A percentile compares a stretch with the other conserved stretches of the same genome.
Evolutionary conservation across 495 filamentous ascomycete species (phyloP).

Genomic region (Chaetomium tenue): DNA sequence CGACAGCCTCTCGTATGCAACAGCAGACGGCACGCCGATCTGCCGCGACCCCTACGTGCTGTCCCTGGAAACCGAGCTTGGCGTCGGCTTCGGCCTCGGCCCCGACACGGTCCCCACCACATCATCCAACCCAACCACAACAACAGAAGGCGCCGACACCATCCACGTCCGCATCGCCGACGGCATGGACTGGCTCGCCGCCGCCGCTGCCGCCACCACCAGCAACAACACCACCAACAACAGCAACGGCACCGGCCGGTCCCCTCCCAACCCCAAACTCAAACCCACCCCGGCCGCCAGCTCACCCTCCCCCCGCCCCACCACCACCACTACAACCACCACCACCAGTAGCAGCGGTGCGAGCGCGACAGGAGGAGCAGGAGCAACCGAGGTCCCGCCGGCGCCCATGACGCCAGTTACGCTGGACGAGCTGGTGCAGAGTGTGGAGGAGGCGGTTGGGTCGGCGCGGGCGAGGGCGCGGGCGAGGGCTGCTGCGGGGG

Average conservation of each 20-base stretch:
- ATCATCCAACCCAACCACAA: neutral
- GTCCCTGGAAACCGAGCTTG: conserved; percentile 14
- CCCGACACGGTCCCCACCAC: neutral
- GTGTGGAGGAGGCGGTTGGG: conserved; percentile 27
- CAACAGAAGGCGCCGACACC: neutral
- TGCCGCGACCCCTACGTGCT: conserved; percentile 15
- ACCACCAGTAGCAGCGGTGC: no score
- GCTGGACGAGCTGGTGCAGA: conserved; percentile 26
- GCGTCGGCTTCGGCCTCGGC: neutral
- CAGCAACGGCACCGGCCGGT: no score
- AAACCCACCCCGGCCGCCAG: no score
- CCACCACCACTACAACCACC: no score
- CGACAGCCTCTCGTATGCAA: neutral
- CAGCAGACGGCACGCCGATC: conserved; percentile 16
- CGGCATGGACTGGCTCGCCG: neutral
- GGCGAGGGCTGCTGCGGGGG: conserved; percentile 12
- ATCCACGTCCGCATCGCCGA: neutral
- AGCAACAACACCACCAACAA: no score
- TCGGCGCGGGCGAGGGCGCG: conserved; percentile 20
- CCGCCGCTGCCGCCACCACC: neutral
- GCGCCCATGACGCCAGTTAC: conserved; percentile 22
- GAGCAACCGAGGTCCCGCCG: neutral
- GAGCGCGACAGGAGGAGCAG: no score
- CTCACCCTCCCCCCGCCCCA: no score
- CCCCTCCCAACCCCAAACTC: no score